A percentile compares a stretch with the other conserved stretches of the same genome.
Evolutionary conservation across 2,329 filamentous ascomycete species (phyloP).

Genomic region (Colletotrichum plurivorum): DNA sequence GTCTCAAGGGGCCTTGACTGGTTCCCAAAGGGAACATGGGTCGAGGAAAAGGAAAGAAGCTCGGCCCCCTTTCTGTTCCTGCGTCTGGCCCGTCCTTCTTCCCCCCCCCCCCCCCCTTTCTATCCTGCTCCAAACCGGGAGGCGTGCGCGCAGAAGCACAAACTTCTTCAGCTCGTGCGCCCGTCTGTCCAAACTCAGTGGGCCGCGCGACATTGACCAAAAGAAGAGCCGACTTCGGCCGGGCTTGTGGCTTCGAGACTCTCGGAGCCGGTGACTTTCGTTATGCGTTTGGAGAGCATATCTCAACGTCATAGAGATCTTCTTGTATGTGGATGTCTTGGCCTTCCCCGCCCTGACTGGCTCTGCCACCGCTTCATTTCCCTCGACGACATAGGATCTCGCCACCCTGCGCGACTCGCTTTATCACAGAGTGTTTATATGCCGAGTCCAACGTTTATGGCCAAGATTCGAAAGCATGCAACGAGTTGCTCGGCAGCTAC

Average conservation of each 20-base stretch:
- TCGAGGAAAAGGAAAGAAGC: conserved; percentile 1
- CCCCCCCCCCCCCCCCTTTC: no score
- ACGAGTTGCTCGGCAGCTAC: not conserved
- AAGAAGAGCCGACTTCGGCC: not conserved
- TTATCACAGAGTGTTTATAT: not conserved
- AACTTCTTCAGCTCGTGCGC: not conserved
- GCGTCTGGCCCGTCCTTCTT: conserved; percentile 1
- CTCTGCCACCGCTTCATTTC: not conserved
- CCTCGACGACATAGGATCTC: not conserved
- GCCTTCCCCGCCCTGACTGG: no score
- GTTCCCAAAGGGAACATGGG: not conserved
- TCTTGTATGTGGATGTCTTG: no score
- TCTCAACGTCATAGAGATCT: no score
- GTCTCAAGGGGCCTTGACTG: not conserved
- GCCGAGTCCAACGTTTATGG: not conserved
- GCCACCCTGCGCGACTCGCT: not conserved
- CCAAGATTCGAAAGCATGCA: not conserved
- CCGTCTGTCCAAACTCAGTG: not conserved
- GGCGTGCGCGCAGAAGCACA: not conserved
- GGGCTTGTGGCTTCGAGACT: not conserved
- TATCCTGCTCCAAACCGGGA: not conserved
- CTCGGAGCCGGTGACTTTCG: conserved; percentile 27
- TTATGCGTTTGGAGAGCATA: no score
- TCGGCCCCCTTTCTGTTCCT: conserved; percentile 5
- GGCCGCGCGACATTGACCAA: not conserved